phyloP scores from a whole-genome alignment of 208 protist genomes.

The Borovskyia barvae region DNA sequence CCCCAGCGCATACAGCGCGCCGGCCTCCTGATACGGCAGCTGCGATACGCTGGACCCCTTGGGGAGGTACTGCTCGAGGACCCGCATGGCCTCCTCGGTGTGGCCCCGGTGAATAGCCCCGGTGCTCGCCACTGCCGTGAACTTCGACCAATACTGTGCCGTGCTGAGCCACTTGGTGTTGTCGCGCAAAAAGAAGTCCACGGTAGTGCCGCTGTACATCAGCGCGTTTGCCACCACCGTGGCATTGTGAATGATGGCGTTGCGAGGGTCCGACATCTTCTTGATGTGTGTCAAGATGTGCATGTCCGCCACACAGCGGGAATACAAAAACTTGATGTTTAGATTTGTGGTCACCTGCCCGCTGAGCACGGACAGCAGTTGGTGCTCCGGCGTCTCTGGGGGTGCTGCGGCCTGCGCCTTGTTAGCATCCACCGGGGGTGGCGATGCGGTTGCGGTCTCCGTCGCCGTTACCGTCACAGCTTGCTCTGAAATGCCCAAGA shows the following conservation, averaged over 20 bases:
- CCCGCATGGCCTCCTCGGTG: constrained; percentile 78
- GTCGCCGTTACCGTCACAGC: constrained; percentile 3
- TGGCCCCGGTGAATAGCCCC: constrained; percentile 98
- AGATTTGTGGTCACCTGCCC: constrained; percentile 91
- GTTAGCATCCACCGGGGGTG: not conserved
- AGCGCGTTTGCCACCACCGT: constrained; percentile 96
- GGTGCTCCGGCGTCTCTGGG: constrained; percentile 34
- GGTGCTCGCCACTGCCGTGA: constrained; percentile 94
- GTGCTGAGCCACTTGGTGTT: constrained; percentile 96
- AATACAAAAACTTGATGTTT: constrained; percentile 96
- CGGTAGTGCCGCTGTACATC: constrained; percentile 98
- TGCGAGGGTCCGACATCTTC: constrained; percentile 64
- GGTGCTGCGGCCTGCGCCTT: not conserved
- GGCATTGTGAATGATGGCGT: constrained; percentile 90
- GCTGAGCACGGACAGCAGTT: constrained; percentile 78
- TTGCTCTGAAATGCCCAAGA: constrained; percentile 7
- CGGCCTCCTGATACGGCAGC: constrained; percentile 95
- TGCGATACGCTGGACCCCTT: constrained; percentile 35
- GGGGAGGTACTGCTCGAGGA: constrained; percentile 95
- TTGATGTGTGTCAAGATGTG: constrained; percentile 96
- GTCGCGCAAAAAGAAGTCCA: constrained; percentile 97
- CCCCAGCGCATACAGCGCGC: constrained; percentile 97
- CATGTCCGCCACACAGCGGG: constrained; percentile 93
- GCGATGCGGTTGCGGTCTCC: not conserved
- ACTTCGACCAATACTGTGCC: constrained; percentile 98